phyloP scores from a whole-genome alignment of 352 stramenopile species.

The Salisapilia sapeloensis region DNA sequence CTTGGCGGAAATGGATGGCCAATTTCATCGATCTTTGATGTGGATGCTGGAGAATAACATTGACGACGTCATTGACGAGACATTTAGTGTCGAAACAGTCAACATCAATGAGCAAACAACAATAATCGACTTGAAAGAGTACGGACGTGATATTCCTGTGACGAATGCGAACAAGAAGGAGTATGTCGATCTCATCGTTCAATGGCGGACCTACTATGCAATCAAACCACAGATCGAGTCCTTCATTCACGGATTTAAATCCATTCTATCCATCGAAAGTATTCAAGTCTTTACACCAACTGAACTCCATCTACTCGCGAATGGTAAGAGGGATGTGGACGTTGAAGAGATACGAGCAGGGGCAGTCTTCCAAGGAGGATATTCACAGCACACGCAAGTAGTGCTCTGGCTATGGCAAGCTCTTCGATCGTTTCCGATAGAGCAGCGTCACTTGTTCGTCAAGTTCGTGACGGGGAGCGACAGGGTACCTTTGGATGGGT shows the following conservation, averaged over 20 bases:
- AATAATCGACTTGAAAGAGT: constrained; percentile 40
- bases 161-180: constrained; percentile 62
- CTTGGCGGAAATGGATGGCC: constrained; percentile 52
- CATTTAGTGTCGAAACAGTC: constrained; percentile 59
- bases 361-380: constrained; percentile 69
- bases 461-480: constrained; percentile 77
- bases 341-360: constrained; percentile 72
- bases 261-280: constrained; percentile 15
- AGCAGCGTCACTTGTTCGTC: constrained; percentile 46
- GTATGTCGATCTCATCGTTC: constrained; percentile 43
- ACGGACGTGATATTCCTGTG: constrained; percentile 40
- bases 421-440: constrained; percentile 38
- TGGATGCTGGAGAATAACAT: constrained; percentile 84
- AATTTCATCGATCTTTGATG: constrained; percentile 59
- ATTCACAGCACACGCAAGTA: constrained; percentile 52
- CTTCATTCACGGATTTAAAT: constrained; percentile 34
- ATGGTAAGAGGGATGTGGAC: constrained; percentile 46
- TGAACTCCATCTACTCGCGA: constrained; percentile 29
- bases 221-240: constrained; percentile 36
- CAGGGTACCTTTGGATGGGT: constrained; percentile 72
- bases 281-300: constrained; percentile 30
- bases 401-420: constrained; percentile 78
- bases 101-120: background rate
- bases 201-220: constrained; percentile 43
- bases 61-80: constrained; percentile 62